Percentiles rank a stretch among this genome's conserved stretches.
Conservation (phyloP, 2,329 filamentous ascomycete genomes). For the Talaromyces amestolkiae region DNA sequence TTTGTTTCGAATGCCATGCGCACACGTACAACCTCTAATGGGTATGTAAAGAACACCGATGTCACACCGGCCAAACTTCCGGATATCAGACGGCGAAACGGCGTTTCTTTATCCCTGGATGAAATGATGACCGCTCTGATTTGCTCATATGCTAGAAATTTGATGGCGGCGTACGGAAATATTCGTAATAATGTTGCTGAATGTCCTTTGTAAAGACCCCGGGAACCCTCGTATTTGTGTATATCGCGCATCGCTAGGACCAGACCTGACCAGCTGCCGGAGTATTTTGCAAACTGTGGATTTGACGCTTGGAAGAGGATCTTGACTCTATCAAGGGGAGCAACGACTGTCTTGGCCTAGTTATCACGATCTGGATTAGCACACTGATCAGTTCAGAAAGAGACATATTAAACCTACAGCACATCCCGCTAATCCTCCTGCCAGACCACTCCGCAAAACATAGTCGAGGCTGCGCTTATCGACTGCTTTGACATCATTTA, state of each 20-base stretch:
- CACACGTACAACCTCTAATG: conserved; percentile 87
- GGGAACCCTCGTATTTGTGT: conserved; percentile 67
- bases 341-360: conserved; percentile 92
- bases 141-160: conserved; percentile 97
- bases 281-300: conserved; percentile 89
- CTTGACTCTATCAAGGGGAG: conserved; percentile 94
- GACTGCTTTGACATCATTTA: conserved; percentile 41
- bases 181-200: conserved; percentile 91
- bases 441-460: conserved; percentile 75
- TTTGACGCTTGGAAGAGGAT: conserved; percentile 97
- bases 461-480: conserved; percentile 79
- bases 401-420: conserved; percentile 61
- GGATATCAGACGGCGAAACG: conserved; percentile 60
- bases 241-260: conserved; percentile 81
- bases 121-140: conserved; percentile 78
- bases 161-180: conserved; percentile 96
- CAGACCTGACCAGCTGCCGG: conserved; percentile 82
- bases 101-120: conserved; percentile 71
- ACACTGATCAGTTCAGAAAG: neutral
- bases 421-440: conserved; percentile 87
- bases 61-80: conserved; percentile 65
- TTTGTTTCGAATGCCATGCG: conserved; percentile 94
- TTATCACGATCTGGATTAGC: neutral
- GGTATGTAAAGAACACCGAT: conserved; percentile 94
- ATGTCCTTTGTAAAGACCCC: conserved; percentile 86